phyloP scores from a whole-genome alignment of 2,329 filamentous ascomycete species.

The Myriosclerotinia duriaeana region DNA sequence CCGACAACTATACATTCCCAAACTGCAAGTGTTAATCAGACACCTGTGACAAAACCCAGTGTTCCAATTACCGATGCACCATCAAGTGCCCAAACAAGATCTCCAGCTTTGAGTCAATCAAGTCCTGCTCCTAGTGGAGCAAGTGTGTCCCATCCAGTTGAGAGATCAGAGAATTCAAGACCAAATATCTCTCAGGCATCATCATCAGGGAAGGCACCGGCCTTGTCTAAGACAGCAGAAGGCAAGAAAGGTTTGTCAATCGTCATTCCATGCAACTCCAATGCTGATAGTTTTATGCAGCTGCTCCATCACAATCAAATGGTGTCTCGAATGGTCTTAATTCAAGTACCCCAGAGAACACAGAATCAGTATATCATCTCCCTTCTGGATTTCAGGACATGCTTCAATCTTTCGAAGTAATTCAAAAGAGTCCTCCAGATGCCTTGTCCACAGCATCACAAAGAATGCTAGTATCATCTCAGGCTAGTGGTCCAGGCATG shows the following conservation, averaged over 20 bases:
- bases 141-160: constrained; percentile 47
- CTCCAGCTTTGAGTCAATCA: constrained; percentile 50
- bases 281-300: constrained; percentile 27
- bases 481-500: constrained; percentile 68
- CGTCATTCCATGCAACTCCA: constrained; percentile 22
- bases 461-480: constrained; percentile 73
- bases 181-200: constrained; percentile 33
- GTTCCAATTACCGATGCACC: constrained; percentile 41
- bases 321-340: constrained; percentile 54
- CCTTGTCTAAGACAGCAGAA: constrained; percentile 46
- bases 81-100: constrained; percentile 48
- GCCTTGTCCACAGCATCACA: constrained; percentile 60
- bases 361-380: constrained; percentile 88
- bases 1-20: constrained; percentile 52
- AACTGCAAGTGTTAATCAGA: constrained; percentile 42
- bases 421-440: constrained; percentile 47
- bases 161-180: constrained; percentile 45
- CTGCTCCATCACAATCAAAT: constrained; percentile 33
- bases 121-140: constrained; percentile 45
- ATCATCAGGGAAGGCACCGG: constrained; percentile 39
- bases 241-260: constrained; percentile 47
- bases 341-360: constrained; percentile 40
- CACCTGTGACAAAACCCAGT: constrained; percentile 42
- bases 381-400: constrained; percentile 86
- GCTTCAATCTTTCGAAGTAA: constrained; percentile 84